Conservation (phyloP, 345 rosid genomes). For the Isatis tinctoria region DNA sequence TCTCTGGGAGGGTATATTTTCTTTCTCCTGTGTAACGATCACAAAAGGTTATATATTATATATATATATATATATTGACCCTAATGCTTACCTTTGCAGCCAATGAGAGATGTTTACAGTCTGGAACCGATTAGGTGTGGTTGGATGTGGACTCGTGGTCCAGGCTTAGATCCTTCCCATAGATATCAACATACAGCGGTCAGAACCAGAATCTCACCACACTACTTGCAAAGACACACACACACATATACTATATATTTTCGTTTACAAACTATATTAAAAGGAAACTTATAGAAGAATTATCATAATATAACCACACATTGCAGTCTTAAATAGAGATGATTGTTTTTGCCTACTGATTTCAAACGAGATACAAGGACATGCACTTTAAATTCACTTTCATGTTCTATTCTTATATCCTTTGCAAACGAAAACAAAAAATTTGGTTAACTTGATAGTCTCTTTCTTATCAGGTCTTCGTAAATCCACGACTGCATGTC, state of each 20-base stretch:
- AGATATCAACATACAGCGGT: constrained; percentile 82
- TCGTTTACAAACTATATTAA: too few species aligned
- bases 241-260: not conserved
- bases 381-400: not conserved
- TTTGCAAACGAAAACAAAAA: not conserved
- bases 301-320: too few species aligned
- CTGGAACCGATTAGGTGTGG: constrained; percentile 63
- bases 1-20: constrained; percentile 54
- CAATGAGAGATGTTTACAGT: constrained; percentile 72
- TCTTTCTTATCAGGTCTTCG: constrained; percentile 55
- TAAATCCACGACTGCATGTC: constrained; percentile 69
- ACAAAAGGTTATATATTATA: not conserved
- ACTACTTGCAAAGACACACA: not conserved
- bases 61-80: not conserved
- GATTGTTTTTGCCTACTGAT: too few species aligned
- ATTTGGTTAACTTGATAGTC: not conserved
- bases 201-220: constrained; percentile 23
- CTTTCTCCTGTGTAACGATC: not conserved
- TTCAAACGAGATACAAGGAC: too few species aligned
- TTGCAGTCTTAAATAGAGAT: too few species aligned
- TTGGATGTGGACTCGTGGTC: constrained; percentile 78
- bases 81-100: constrained; percentile 38
- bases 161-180: constrained; percentile 67
- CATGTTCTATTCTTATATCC: not conserved
- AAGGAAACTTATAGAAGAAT: too few species aligned